Base-by-base conservation (phyloP, 345 rosid species). In the Carallia brachiata region DNA sequence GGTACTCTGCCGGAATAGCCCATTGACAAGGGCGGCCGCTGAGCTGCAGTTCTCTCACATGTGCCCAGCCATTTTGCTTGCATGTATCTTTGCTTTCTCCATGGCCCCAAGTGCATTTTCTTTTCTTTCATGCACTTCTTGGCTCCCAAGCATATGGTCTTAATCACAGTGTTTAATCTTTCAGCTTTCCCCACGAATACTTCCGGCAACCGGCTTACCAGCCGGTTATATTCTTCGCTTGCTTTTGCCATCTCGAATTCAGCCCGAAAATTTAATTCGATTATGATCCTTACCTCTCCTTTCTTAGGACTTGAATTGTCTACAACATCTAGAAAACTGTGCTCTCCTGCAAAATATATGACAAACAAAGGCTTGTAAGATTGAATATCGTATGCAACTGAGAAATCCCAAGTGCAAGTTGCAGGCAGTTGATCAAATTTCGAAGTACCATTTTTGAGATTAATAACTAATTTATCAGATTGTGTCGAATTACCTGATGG, bases 51-150 rank as follows among this genome's bases (percentile, higher is more conserved):
- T 68, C 87, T 67, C 61, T 79, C 68, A 36, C 81, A 77, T 0
- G 79, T 7, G 3, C 82, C 73, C 12, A 83, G 81, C 89, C 89
- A 85, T 71, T 85, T 85, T 1, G 85, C 82, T 54, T 79, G 85
- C 89, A 85, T 81, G 75, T 85, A 85, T 44, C 84, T 75, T 1
- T 77, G 85, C 70, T 81, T 85, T 70, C 89, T 77, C 89, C 89
- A 85, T 48, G 89, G 89, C 19, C 85, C 89, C 80, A 85, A 60
- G 52, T 85, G 89, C 83, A 85, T 83, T 68, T 75, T 83, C 78
- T 81, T 85, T 55, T 81, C 84, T 80, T 78, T 83, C 87, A 85
- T 83, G 78, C 89, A 85, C 61, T 75, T 83, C 72, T 85, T 85
- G 1, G 87, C 89, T 2, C 87, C 87, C 61, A 17, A 57, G 54